Conservation (phyloP, 306 rosid species). For the Potentilla sterilis region DNA sequence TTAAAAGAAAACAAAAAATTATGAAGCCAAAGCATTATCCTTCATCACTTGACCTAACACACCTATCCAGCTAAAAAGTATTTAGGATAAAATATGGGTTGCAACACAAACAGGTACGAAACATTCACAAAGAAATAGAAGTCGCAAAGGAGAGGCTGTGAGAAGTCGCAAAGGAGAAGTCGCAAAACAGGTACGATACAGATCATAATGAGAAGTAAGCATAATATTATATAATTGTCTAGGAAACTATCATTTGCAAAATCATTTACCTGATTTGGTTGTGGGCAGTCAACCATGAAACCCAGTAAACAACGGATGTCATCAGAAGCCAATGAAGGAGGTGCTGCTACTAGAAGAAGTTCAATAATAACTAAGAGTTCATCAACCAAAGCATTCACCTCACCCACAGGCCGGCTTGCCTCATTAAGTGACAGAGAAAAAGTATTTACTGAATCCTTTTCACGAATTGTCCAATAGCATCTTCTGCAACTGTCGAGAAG, state of each 20-base stretch:
- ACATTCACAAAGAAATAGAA: background rate
- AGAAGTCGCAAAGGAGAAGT: no score
- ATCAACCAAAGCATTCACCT: constrained; percentile 96
- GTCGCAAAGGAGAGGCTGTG: background rate
- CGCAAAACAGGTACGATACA: no score
- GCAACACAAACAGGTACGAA: background rate
- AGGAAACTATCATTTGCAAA: constrained; percentile 24
- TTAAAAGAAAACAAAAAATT: background rate
- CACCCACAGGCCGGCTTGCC: constrained; percentile 77
- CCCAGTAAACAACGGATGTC: constrained; percentile 86
- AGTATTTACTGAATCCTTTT: constrained; percentile 80
- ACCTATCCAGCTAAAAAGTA: background rate
- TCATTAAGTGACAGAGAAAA: constrained; percentile 59
- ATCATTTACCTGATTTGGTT: constrained; percentile 77
- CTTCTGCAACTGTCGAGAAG: constrained; percentile 96
- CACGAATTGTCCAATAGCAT: constrained; percentile 88
- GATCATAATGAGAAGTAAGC: constrained; percentile 8
- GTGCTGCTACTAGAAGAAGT: constrained; percentile 81
- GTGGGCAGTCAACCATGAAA: constrained; percentile 89
- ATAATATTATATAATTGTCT: constrained; percentile 5
- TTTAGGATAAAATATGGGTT: background rate
- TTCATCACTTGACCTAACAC: background rate
- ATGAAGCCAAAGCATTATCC: background rate
- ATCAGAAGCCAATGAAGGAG: constrained; percentile 64
- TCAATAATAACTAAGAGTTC: constrained; percentile 90